Conservation (phyloP, 2,329 filamentous ascomycete genomes). For the Talaromyces sp. region DNA sequence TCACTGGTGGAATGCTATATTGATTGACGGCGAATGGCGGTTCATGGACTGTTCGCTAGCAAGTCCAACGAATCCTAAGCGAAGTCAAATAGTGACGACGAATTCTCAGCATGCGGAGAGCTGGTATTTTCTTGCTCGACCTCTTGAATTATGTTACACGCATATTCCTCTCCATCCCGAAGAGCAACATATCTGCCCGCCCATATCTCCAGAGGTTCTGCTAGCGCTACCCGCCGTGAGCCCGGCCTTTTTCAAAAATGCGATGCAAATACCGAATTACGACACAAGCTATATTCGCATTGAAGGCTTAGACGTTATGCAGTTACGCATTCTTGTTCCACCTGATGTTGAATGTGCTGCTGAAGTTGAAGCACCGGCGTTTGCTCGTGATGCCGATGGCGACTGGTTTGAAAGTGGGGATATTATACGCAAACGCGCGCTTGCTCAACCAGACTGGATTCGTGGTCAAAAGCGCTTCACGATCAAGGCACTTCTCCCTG, state of each 20-base stretch:
- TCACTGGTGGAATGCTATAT: conserved; percentile 95
- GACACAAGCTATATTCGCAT: conserved; percentile 83
- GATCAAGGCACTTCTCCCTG: conserved; percentile 85
- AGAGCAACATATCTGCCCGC: conserved; percentile 90
- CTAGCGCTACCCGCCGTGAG: conserved; percentile 83
- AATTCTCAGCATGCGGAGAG: conserved; percentile 70
- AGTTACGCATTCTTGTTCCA: conserved; percentile 83
- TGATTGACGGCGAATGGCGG: conserved; percentile 93
- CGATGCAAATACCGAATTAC: conserved; percentile 78
- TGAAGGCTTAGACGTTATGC: conserved; percentile 89
- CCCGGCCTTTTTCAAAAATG: conserved; percentile 82
- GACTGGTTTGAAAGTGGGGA: conserved; percentile 94
- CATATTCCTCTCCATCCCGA: conserved; percentile 84
- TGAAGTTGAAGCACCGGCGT: conserved; percentile 83
- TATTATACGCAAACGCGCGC: conserved; percentile 75
- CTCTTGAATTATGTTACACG: conserved; percentile 89
- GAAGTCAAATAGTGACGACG: conserved; percentile 72
- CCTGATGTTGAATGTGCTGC: conserved; percentile 87
- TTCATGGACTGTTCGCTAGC: conserved; percentile 93
- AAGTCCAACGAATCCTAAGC: conserved; percentile 81
- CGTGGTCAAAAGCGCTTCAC: conserved; percentile 85
- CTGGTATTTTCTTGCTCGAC: conserved; percentile 92
- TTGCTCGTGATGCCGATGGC: conserved; percentile 78
- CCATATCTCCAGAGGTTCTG: conserved; percentile 79
- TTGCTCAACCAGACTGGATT: conserved; percentile 91